A percentile compares a stretch with the other conserved stretches of the same genome.
Conservation (phyloP, 2,329 filamentous ascomycete species). For the Alternaria ventricosa region DNA sequence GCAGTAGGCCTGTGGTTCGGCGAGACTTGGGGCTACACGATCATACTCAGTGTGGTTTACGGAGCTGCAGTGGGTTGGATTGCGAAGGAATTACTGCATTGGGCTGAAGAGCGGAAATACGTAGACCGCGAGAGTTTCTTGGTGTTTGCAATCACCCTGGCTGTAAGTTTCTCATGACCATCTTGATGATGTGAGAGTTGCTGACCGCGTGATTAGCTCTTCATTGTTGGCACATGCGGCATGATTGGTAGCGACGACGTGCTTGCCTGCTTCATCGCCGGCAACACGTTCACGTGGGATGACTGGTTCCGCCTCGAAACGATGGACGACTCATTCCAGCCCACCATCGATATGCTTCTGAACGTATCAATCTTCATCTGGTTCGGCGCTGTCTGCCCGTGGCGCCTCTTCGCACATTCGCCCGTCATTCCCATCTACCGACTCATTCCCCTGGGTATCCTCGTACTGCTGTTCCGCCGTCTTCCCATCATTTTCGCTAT, state of each 20-base stretch:
- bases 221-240: constrained; percentile 85
- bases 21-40: constrained; percentile 84
- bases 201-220: constrained; percentile 59
- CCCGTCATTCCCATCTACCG: constrained; percentile 74
- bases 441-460: constrained; percentile 73
- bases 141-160: constrained; percentile 83
- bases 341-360: constrained; percentile 92
- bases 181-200: background rate
- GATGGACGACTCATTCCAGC: constrained; percentile 88
- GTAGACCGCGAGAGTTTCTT: constrained; percentile 88
- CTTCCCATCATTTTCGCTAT: constrained; percentile 77
- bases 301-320: constrained; percentile 94
- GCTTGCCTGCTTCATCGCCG: constrained; percentile 89
- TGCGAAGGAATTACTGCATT: constrained; percentile 81
- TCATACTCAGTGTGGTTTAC: constrained; percentile 78
- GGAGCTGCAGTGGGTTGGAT: constrained; percentile 80
- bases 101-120: constrained; percentile 79
- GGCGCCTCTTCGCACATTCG: constrained; percentile 73
- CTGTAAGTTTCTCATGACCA: constrained; percentile 56
- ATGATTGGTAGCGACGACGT: constrained; percentile 90
- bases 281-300: constrained; percentile 90
- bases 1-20: constrained; percentile 84
- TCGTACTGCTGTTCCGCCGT: constrained; percentile 78
- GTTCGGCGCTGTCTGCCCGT: constrained; percentile 76
- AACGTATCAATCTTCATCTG: constrained; percentile 90